Conservation (phyloP, 2,329 filamentous ascomycete genomes). For the Aureobasidium sp. region DNA sequence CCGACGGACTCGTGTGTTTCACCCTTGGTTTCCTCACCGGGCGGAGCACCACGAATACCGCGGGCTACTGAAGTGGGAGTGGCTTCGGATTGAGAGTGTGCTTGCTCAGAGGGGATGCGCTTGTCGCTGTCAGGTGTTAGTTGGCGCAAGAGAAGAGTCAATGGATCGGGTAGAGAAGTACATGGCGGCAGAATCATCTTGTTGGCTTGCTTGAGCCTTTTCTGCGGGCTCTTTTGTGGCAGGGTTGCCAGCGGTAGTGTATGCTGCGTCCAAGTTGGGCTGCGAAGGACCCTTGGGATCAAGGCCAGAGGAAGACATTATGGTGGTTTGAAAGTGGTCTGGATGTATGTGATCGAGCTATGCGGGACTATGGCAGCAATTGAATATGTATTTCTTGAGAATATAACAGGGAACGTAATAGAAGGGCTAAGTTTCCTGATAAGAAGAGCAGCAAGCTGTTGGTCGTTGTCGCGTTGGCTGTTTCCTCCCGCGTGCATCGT, state of each 20-base stretch:
- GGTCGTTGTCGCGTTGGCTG: background rate
- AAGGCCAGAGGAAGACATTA: slow-evolving; percentile 32
- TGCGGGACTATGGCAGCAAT: background rate
- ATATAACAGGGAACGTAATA: background rate
- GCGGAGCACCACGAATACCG: slow-evolving; percentile 38
- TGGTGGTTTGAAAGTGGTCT: background rate
- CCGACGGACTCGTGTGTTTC: slow-evolving; percentile 36
- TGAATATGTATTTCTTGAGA: background rate
- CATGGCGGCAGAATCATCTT: slow-evolving; percentile 25
- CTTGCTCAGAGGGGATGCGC: slow-evolving; percentile 34
- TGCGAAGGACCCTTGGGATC: slow-evolving; percentile 38
- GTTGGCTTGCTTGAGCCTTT: slow-evolving; percentile 26
- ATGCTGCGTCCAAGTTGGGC: slow-evolving; percentile 38
- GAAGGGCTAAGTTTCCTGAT: background rate
- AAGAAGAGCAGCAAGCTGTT: background rate
- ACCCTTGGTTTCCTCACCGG: slow-evolving; percentile 39
- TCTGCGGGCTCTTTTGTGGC: slow-evolving; percentile 38
- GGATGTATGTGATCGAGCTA: background rate
- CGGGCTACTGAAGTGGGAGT: slow-evolving; percentile 32
- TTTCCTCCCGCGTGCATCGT: background rate
- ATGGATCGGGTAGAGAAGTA: background rate
- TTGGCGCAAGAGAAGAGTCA: background rate
- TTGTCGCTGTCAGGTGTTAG: slow-evolving; percentile 24
- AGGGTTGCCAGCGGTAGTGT: slow-evolving; percentile 42
- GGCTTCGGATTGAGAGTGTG: slow-evolving; percentile 30